These are phyloP conservation scores for Clitoria ternatea DNA, from an alignment of 306 rosid species.

Conservation along the genomic window DNA sequence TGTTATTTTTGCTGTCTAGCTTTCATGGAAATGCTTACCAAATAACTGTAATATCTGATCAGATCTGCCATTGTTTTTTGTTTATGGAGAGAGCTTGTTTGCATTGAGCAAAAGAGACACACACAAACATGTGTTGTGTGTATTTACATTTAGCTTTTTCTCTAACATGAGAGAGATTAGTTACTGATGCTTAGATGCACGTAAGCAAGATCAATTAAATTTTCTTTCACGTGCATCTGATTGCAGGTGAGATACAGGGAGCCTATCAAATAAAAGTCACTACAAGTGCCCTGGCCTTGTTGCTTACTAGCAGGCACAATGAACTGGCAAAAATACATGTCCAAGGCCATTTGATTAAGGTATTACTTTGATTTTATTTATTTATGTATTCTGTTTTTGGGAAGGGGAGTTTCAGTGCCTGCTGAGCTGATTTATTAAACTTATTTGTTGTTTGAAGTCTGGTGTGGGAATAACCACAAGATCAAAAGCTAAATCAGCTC, in stretches of 20 bases:
- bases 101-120: background rate
- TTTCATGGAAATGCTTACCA: background rate
- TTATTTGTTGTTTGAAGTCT: conserved; percentile 43
- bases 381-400: background rate
- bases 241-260: conserved; percentile 86
- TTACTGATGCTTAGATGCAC: background rate
- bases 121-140: background rate
- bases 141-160: background rate
- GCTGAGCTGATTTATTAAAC: conserved; percentile 25
- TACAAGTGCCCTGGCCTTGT: conserved; percentile 80
- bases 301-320: conserved; percentile 60
- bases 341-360: conserved; percentile 73
- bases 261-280: conserved; percentile 94
- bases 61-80: background rate
- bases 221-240: conserved; percentile 11
- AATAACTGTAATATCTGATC: background rate
- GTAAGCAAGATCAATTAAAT: background rate
- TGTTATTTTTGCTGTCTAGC: background rate
- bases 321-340: conserved; percentile 61
- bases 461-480: conserved; percentile 76
- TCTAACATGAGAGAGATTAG: conserved; percentile 5
- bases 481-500: conserved; percentile 81
- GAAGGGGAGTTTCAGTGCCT: background rate
- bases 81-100: background rate
- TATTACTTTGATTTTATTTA: conserved; percentile 10